A percentile compares a stretch with the other conserved stretches of the same genome.
Evolutionary conservation across 345 rosid species (phyloP).

Genomic region (Citrus reticulata): DNA sequence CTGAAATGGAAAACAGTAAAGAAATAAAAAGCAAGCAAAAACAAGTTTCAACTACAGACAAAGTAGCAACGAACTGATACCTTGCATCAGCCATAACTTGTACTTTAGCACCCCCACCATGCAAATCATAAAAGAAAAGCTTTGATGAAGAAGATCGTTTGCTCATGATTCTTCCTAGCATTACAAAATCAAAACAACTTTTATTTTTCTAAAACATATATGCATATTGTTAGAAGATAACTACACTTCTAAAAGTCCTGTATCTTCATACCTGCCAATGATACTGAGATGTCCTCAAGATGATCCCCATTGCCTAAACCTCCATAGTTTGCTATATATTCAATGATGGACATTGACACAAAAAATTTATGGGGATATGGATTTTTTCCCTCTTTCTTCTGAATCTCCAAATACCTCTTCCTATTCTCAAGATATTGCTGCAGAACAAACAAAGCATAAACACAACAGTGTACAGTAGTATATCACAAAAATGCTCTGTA

Average conservation of each 20-base stretch:
- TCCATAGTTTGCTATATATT: constrained; percentile 59
- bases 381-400: constrained; percentile 67
- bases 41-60: background rate
- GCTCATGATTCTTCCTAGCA: constrained; percentile 86
- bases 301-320: constrained; percentile 65
- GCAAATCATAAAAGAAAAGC: constrained; percentile 88
- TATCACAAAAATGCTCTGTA: background rate
- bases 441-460: constrained; percentile 17
- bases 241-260: background rate
- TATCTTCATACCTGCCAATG: constrained; percentile 60
- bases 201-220: background rate
- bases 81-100: constrained; percentile 98
- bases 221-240: background rate
- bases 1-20: background rate
- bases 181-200: background rate
- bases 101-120: constrained; percentile 66
- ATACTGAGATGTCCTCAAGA: constrained; percentile 50
- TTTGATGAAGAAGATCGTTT: constrained; percentile 84
- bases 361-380: constrained; percentile 87
- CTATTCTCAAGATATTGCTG: constrained; percentile 93
- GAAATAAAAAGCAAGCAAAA: background rate
- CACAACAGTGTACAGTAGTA: background rate
- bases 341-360: constrained; percentile 52
- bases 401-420: constrained; percentile 58
- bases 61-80: constrained; percentile 26